A percentile compares a stretch with the other conserved stretches of the same genome.
phyloP scores from a whole-genome alignment of 371 early-diverging fungal species.

The Apophysomyces sp. region DNA sequence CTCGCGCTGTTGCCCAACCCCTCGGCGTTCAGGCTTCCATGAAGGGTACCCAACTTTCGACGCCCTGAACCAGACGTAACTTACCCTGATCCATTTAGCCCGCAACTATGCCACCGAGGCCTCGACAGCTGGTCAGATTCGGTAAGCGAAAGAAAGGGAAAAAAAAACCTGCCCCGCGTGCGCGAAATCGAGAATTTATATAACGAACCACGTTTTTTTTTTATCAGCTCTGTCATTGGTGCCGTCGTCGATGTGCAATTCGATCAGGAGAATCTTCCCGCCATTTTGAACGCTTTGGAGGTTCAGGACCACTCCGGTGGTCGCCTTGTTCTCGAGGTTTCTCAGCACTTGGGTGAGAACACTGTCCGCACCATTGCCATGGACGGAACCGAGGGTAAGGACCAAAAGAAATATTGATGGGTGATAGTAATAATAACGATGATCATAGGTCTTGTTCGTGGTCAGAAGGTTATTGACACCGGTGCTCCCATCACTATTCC shows the following conservation, averaged over 20 bases:
- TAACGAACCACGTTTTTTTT: not conserved
- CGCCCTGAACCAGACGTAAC: not conserved
- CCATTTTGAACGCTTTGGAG: slow-evolving; percentile 97
- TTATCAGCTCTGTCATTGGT: slow-evolving; percentile 76
- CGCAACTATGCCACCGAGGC: slow-evolving; percentile 41
- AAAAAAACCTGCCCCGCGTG: no score
- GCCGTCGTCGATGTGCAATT: slow-evolving; percentile 99
- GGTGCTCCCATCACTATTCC: not conserved
- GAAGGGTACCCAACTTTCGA: slow-evolving; percentile 16
- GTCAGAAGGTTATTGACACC: slow-evolving; percentile 1
- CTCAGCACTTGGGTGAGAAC: slow-evolving; percentile 98
- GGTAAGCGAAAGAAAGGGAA: no score
- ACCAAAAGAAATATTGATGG: not conserved
- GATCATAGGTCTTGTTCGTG: not conserved
- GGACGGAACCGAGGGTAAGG: slow-evolving; percentile 82
- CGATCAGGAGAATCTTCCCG: slow-evolving; percentile 88
- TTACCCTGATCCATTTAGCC: slow-evolving; percentile 10
- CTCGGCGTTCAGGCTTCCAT: slow-evolving; percentile 23
- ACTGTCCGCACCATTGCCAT: slow-evolving; percentile 99
- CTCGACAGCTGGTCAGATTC: slow-evolving; percentile 43
- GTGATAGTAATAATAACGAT: not conserved
- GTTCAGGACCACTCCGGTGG: slow-evolving; percentile 76
- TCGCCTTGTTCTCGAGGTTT: slow-evolving; percentile 94
- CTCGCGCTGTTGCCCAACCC: slow-evolving; percentile 21
- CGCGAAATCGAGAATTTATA: no score